Evolutionary conservation across 805 yeast species (phyloP).

Genomic region (Kluyveromyces aestuarii): DNA sequence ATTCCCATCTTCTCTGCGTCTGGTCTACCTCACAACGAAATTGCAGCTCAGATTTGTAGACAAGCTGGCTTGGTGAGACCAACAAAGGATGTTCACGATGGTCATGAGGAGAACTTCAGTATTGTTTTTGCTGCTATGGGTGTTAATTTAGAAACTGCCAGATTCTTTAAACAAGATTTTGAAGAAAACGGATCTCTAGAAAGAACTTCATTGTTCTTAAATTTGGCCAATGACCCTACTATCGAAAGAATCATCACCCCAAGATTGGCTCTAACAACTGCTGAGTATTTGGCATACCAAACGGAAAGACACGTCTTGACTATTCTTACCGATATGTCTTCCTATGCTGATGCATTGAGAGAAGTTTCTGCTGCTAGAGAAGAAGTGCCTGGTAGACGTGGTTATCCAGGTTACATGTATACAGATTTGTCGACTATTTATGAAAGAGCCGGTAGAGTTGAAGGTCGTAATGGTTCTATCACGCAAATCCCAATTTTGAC

Average conservation of each 20-base stretch:
- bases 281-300: conserved; percentile 97
- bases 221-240: conserved; percentile 98
- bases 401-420: conserved; percentile 99
- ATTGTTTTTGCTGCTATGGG: conserved; percentile 99
- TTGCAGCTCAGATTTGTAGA: conserved; percentile 99
- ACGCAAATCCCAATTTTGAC: conserved; percentile 98
- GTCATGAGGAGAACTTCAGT: conserved; percentile 98
- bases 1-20: conserved; percentile 98
- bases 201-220: conserved; percentile 92
- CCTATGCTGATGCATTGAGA: conserved; percentile 99
- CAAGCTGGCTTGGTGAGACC: conserved; percentile 99
- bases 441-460: conserved; percentile 99
- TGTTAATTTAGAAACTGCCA: conserved; percentile 95
- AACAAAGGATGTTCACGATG: conserved; percentile 98
- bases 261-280: conserved; percentile 96
- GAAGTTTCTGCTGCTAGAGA: conserved; percentile 99
- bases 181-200: conserved; percentile 98
- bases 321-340: conserved; percentile 97
- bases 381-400: conserved; percentile 99
- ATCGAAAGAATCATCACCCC: conserved; percentile 99
- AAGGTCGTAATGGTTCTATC: conserved; percentile 98
- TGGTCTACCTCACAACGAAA: conserved; percentile 98
- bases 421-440: conserved; percentile 98
- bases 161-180: conserved; percentile 98
- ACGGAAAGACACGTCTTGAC: conserved; percentile 99